A percentile compares a stretch with the other conserved stretches of the same genome.
Evolutionary conservation across 129 eudicot genomes (phyloP).

Genomic region (Flaveria linearis): DNA sequence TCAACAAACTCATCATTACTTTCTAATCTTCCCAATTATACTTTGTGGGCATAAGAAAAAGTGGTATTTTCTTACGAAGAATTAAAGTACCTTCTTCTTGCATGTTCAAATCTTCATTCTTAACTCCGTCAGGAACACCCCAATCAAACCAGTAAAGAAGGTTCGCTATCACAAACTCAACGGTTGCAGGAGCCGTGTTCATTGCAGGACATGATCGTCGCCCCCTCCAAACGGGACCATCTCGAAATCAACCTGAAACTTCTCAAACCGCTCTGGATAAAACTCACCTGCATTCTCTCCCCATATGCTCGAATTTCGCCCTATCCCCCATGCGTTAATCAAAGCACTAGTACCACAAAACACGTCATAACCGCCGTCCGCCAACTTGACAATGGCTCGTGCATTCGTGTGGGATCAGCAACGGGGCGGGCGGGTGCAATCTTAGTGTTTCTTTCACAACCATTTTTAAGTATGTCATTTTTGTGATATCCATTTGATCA

Average conservation of each 20-base stretch:
- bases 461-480: constrained; percentile 59
- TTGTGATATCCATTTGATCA: constrained; percentile 37
- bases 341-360: constrained; percentile 41
- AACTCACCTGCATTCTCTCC: constrained; percentile 61
- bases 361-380: constrained; percentile 56
- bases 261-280: constrained; percentile 61
- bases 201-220: constrained; percentile 63
- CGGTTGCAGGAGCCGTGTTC: constrained; percentile 32
- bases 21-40: constrained; percentile 4
- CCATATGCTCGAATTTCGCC: constrained; percentile 37
- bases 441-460: constrained; percentile 64
- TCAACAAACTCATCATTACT: neutral
- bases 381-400: constrained; percentile 21
- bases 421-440: constrained; percentile 49
- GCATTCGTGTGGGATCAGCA: constrained; percentile 33
- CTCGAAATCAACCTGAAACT: constrained; percentile 43
- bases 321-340: constrained; percentile 53
- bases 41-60: constrained; percentile 22
- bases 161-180: constrained; percentile 49
- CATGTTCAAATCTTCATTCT: constrained; percentile 43
- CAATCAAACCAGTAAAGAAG: constrained; percentile 53
- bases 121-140: constrained; percentile 39
- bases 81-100: constrained; percentile 12
- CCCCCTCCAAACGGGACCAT: constrained; percentile 60
- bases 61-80: constrained; percentile 24